Conservation (phyloP, 2,329 filamentous ascomycete genomes). For the Neocatenulostroma microsporum region DNA sequence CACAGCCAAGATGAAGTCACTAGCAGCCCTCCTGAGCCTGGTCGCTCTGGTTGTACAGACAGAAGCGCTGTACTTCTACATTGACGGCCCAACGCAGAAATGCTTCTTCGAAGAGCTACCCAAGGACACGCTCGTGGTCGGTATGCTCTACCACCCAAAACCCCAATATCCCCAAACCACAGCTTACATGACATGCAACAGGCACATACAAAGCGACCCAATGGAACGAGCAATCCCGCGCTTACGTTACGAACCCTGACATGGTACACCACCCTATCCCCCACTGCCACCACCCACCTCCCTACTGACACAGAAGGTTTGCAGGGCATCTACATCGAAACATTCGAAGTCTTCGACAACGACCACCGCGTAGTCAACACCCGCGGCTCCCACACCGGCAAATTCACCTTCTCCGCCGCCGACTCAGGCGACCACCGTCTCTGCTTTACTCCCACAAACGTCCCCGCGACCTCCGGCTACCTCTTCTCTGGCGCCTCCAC, state of each 20-base stretch:
- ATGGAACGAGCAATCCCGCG: constrained; percentile 61
- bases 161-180: no score
- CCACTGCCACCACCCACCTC: not conserved
- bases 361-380: constrained; percentile 93
- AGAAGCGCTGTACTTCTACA: constrained; percentile 90
- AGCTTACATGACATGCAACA: no score
- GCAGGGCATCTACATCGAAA: constrained; percentile 73
- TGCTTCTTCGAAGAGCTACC: constrained; percentile 98
- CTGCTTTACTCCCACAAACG: constrained; percentile 82
- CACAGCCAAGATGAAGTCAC: constrained; percentile 27
- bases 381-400: constrained; percentile 64
- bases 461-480: constrained; percentile 63
- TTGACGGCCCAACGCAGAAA: constrained; percentile 76
- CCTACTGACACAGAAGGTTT: constrained; percentile 1
- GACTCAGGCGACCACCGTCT: constrained; percentile 93
- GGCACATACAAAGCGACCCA: constrained; percentile 82
- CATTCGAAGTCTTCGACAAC: constrained; percentile 96
- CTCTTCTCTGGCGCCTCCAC: constrained; percentile 56
- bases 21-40: constrained; percentile 17
- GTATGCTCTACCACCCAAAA: no score
- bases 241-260: constrained; percentile 65
- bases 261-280: no score
- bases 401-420: constrained; percentile 92
- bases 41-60: constrained; percentile 46
- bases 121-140: constrained; percentile 93